phyloP scores from a whole-genome alignment of 352 stramenopile species.

The Blastocystis sp. region DNA sequence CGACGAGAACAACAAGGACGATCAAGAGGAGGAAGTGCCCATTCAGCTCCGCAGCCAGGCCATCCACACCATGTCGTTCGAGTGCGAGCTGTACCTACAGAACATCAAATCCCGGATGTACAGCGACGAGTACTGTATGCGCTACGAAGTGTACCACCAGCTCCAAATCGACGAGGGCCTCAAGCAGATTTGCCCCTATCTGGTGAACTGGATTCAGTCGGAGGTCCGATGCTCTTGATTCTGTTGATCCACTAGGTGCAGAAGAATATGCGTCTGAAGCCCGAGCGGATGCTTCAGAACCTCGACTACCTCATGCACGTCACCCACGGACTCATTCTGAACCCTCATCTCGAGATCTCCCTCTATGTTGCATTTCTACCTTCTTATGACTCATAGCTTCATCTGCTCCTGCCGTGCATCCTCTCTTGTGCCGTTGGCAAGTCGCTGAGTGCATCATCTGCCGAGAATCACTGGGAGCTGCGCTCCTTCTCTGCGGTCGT shows the following conservation, averaged over 20 bases:
- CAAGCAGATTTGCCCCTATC: conserved; percentile 54
- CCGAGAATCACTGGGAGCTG: conserved; percentile 40
- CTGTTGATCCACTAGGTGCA: conserved; percentile 5
- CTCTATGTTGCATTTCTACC: conserved; percentile 6
- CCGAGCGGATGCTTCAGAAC: conserved; percentile 14
- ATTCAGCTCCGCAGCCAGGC: conserved; percentile 1
- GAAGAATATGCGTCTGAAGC: conserved; percentile 20
- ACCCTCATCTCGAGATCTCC: conserved; percentile 23
- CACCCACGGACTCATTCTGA: conserved; percentile 42
- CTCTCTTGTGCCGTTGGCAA: conserved; percentile 31
- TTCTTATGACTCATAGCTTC: conserved; percentile 9
- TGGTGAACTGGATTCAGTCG: conserved; percentile 59
- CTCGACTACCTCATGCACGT: conserved; percentile 47
- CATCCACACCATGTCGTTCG: conserved; percentile 38
- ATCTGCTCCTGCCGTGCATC: conserved; percentile 45
- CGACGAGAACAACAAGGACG: conserved; percentile 10
- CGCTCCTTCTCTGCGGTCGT: conserved; percentile 5
- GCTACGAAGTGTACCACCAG: conserved; percentile 44
- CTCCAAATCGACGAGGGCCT: conserved; percentile 46
- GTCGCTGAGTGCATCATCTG: conserved; percentile 25
- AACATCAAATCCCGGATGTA: conserved; percentile 53
- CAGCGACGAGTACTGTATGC: not conserved
- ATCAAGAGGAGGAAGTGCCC: not conserved
- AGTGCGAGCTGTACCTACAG: conserved; percentile 60
- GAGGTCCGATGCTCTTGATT: not conserved